Conservation (phyloP, 305 asterid species). For the Fraxinus dipetala region DNA sequence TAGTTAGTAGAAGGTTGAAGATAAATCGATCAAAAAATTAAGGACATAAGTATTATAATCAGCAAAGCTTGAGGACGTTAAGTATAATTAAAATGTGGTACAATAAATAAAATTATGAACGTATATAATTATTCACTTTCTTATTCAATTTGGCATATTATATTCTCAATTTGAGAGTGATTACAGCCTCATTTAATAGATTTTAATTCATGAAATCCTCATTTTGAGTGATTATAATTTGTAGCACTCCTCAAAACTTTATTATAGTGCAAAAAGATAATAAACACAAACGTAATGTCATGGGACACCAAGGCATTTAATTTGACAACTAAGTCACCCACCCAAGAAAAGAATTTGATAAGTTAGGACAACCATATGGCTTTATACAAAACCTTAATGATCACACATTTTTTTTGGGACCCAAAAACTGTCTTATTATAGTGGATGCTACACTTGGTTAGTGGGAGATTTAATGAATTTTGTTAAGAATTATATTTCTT, state of each 20-base stretch:
- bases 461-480: constrained; percentile 28
- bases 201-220: background rate
- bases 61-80: no score
- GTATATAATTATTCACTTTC: background rate
- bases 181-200: background rate
- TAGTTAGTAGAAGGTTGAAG: no score
- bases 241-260: background rate
- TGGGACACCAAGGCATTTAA: constrained; percentile 36
- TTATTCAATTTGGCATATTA: background rate
- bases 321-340: constrained; percentile 38
- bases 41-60: background rate
- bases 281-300: constrained; percentile 21
- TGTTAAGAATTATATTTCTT: constrained; percentile 26
- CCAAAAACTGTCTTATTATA: constrained; percentile 34
- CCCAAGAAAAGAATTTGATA: constrained; percentile 36
- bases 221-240: background rate
- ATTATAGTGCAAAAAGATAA: background rate
- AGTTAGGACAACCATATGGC: constrained; percentile 32
- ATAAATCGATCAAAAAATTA: no score
- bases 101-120: no score
- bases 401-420: constrained; percentile 39
- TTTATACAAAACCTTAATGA: constrained; percentile 54
- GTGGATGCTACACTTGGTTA: constrained; percentile 50
- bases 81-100: background rate
- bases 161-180: background rate